Percentiles rank a stretch among this genome's conserved stretches.
Conservation (phyloP, 2,329 filamentous ascomycete species). For the Clarireedia sp. region DNA sequence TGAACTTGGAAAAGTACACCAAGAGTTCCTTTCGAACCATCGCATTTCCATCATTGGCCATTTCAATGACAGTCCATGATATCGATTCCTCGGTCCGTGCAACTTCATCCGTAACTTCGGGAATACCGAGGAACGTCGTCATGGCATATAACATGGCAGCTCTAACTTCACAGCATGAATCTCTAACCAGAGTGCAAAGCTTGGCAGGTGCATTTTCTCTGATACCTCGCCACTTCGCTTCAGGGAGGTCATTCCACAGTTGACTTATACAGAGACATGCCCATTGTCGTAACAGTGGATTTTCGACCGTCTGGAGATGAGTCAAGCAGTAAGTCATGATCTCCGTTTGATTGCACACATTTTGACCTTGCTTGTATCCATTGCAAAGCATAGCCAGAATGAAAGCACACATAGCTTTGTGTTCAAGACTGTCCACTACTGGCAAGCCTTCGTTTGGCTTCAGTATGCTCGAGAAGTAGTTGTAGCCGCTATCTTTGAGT, state of each 20-base stretch:
- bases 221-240: slow-evolving; percentile 95
- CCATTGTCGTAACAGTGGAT: slow-evolving; percentile 87
- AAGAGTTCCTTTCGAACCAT: slow-evolving; percentile 90
- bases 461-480: slow-evolving; percentile 90
- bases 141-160: slow-evolving; percentile 90
- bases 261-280: slow-evolving; percentile 92
- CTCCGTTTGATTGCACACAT: slow-evolving; percentile 82
- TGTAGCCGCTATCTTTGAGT: slow-evolving; percentile 93
- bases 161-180: slow-evolving; percentile 85
- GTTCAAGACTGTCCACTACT: slow-evolving; percentile 81
- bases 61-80: slow-evolving; percentile 79
- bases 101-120: slow-evolving; percentile 84
- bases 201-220: slow-evolving; percentile 72
- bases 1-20: slow-evolving; percentile 88
- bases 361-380: slow-evolving; percentile 83
- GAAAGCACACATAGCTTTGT: slow-evolving; percentile 98
- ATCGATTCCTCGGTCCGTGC: slow-evolving; percentile 86
- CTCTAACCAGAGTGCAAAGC: slow-evolving; percentile 71
- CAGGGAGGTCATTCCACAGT: slow-evolving; percentile 82
- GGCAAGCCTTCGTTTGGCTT: slow-evolving; percentile 77
- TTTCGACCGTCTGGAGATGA: slow-evolving; percentile 78
- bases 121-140: slow-evolving; percentile 89
- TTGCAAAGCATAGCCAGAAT: slow-evolving; percentile 97
- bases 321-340: slow-evolving; percentile 81
- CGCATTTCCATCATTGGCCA: slow-evolving; percentile 89